Conservation (phyloP, 495 filamentous ascomycete genomes). For the Penicillium robsamsonii region DNA sequence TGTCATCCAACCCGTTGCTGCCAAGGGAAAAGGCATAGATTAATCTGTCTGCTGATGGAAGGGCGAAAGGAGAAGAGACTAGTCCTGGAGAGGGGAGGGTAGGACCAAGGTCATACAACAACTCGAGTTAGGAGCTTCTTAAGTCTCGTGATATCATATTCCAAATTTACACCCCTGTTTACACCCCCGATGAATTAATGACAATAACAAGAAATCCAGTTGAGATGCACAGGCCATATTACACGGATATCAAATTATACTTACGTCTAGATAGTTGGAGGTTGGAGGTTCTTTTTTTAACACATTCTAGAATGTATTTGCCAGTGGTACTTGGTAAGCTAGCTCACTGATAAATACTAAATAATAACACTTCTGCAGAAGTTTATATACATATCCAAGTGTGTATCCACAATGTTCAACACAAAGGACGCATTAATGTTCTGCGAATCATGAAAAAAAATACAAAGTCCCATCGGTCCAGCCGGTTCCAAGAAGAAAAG, state of each 20-base stretch:
- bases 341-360: neutral
- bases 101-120: too few species aligned
- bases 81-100: too few species aligned
- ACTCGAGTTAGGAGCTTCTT: too few species aligned
- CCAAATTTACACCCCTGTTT: too few species aligned
- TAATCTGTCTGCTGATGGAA: too few species aligned
- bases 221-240: neutral
- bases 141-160: too few species aligned
- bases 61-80: too few species aligned
- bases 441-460: neutral
- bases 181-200: neutral
- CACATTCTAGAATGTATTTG: conserved; percentile 6
- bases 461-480: conserved; percentile 11
- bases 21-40: too few species aligned
- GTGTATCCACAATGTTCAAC: neutral
- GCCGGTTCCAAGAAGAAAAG: conserved; percentile 3
- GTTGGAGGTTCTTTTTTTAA: neutral
- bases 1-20: too few species aligned
- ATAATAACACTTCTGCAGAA: conserved; percentile 4
- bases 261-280: neutral
- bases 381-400: conserved; percentile 3
- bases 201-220: neutral
- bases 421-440: conserved; percentile 2
- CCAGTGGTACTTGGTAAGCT: neutral
- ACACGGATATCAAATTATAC: neutral